Conservation (phyloP, 179 eudicot genomes). For the Silene coronaria region DNA sequence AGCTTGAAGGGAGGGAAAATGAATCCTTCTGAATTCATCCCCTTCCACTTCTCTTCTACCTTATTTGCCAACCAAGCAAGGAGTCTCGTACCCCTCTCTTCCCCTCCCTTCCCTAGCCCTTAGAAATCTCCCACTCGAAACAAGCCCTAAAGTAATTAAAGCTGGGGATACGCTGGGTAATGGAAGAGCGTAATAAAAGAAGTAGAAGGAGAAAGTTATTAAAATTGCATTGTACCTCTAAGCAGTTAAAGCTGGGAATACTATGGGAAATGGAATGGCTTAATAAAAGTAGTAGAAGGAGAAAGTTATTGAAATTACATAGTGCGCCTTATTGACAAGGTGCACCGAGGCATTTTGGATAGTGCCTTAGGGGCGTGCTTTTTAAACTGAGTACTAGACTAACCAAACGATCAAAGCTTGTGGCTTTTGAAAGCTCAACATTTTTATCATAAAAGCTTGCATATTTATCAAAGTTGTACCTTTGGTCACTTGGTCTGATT, state of each 20-base stretch:
- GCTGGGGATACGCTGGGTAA: neutral
- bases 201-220: too few relatives aligned
- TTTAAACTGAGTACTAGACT: neutral
- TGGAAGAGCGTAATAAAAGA: neutral
- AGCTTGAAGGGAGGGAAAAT: neutral
- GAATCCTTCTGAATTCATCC: too few relatives aligned
- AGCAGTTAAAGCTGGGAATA: too few relatives aligned
- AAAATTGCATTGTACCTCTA: too few relatives aligned
- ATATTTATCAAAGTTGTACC: neutral
- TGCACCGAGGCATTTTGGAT: too few relatives aligned
- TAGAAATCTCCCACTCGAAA: neutral
- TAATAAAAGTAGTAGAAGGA: too few relatives aligned
- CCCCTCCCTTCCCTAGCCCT: neutral
- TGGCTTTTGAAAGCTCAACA: neutral
- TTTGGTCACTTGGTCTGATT: neutral
- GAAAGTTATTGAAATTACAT: too few relatives aligned
- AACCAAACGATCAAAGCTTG: neutral
- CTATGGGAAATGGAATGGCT: too few relatives aligned
- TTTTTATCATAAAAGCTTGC: neutral
- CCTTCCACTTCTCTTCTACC: neutral
- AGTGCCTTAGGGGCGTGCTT: neutral
- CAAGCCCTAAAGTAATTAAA: neutral
- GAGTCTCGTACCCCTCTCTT: too few relatives aligned
- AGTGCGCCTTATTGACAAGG: too few relatives aligned
- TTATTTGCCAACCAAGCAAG: neutral